Evolutionary conservation across 495 filamentous ascomycete genomes (phyloP), one percentile per base, ranked within the genome.

Genomic region (Polyplosphaeria fusca): DNA sequence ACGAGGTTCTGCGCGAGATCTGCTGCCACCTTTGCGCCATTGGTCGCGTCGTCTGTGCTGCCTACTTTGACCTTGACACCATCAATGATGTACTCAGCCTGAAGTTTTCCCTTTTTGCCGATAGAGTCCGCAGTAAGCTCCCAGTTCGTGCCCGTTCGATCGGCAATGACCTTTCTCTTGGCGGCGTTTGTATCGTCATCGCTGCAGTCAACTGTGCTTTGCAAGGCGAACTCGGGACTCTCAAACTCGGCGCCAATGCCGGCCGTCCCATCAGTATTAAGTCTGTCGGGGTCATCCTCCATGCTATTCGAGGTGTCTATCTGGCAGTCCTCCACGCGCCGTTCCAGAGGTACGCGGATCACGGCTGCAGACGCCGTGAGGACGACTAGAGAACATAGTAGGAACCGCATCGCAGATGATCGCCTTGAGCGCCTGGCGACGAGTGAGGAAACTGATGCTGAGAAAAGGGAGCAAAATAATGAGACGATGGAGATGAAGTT

Each of bases 191-290:
- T 50, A 38, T 50, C 32, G 7, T 39, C 27, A 14, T 9, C 12
- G 47, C 28, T 50, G 47, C 47, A 50, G 4, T 37, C n/a, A n/a
- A n/a, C 4, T 16, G 12, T 14, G 30, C 30, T 50, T 19, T 12
- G 25, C 26, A 50, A 50, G 28, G 11, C 7, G 47, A 50, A 39
- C 16, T 37, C 47, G 13, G 28, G 47, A 50, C 9, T 50, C 28
- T 50, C 47, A 22, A 50, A 50, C 20, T 50, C 47, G 47, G 47
- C 47, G 13, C 47, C 47, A 39, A 50, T 50, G 16, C 47, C 47
- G 12, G 47, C 47, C 18, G 16, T 27, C 4, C 43, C 43, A 27
- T 7, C 16, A 9, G 43, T 47, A 47, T 27, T 47, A 20, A 27
- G 19, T 47, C 43, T 27, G 22, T 47, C 23, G 43, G 39, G 39